phyloP scores from a whole-genome alignment of 2,329 filamentous ascomycete species.

The Cytospora piceicola region DNA sequence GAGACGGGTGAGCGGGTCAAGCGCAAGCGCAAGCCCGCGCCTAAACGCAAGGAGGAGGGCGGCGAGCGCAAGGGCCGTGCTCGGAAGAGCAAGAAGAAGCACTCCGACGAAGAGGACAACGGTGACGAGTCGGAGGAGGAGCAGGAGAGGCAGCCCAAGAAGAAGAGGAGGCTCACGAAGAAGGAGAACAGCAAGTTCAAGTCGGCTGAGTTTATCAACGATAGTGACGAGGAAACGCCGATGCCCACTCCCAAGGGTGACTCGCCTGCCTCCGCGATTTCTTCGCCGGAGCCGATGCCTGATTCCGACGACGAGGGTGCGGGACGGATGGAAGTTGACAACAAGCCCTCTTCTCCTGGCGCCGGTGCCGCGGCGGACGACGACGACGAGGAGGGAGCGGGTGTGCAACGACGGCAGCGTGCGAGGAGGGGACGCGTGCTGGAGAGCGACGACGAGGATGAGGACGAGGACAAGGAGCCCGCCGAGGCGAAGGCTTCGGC shows the following conservation, averaged over 20 bases:
- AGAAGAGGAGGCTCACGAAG: slow-evolving; percentile 60
- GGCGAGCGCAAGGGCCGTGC: slow-evolving; percentile 44
- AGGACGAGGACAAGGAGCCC: slow-evolving; percentile 40
- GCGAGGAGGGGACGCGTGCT: slow-evolving; percentile 56
- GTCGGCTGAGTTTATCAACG: slow-evolving; percentile 80
- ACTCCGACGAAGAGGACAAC: slow-evolving; percentile 50
- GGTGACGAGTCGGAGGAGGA: slow-evolving; percentile 54
- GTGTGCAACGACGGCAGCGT: slow-evolving; percentile 45
- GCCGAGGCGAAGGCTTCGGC: slow-evolving; percentile 27
- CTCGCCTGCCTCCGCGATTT: slow-evolving; percentile 31
- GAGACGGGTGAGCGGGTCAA: slow-evolving; percentile 83
- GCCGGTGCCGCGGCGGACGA: slow-evolving; percentile 38
- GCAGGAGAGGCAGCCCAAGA: slow-evolving; percentile 60
- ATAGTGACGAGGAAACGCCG: slow-evolving; percentile 63
- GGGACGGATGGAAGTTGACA: slow-evolving; percentile 59
- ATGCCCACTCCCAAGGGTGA: slow-evolving; percentile 36
- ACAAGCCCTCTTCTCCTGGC: slow-evolving; percentile 40
- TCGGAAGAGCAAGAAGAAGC: slow-evolving; percentile 60
- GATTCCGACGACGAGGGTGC: slow-evolving; percentile 41
- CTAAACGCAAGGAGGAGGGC: slow-evolving; percentile 38
- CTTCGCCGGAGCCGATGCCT: slow-evolving; percentile 27
- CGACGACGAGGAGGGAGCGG: slow-evolving; percentile 56
- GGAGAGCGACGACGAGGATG: slow-evolving; percentile 59
- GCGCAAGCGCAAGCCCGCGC: slow-evolving; percentile 68
- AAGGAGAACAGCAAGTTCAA: slow-evolving; percentile 74